Conservation (phyloP, 495 filamentous ascomycete species). For the Immersiella caudata region DNA sequence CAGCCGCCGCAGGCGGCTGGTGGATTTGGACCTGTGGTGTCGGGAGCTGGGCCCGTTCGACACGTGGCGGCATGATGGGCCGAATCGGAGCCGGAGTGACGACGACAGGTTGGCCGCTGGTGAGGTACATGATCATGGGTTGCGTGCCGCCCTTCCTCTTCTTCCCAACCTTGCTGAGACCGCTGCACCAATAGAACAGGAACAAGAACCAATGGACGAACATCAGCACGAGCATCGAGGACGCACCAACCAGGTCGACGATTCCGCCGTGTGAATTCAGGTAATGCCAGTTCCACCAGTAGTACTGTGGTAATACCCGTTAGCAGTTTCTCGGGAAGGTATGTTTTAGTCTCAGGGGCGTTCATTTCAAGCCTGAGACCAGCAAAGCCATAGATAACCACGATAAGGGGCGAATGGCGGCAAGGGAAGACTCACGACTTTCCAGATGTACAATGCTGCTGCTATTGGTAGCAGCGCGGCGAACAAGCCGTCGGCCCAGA, state of each 20-base stretch:
- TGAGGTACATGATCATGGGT: conserved; percentile 13
- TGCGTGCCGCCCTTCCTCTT: not conserved
- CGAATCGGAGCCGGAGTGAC: conserved; percentile 7
- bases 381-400: too few relatives aligned
- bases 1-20: not conserved
- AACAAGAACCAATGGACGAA: conserved; percentile 28
- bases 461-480: not conserved
- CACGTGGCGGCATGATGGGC: not conserved
- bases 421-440: not conserved
- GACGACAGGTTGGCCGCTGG: conserved; percentile 13
- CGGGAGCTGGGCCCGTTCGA: not conserved
- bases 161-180: not conserved
- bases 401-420: too few relatives aligned
- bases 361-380: too few relatives aligned
- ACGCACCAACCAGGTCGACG: not conserved
- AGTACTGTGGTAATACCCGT: too few relatives aligned
- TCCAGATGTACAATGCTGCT: not conserved
- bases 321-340: too few relatives aligned
- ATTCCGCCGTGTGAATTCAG: not conserved
- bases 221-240: conserved; percentile 1
- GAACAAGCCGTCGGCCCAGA: not conserved
- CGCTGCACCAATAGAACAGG: conserved; percentile 24
- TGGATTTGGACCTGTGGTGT: not conserved
- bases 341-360: too few relatives aligned
- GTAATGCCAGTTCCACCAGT: not conserved